These are phyloP conservation scores for Pythium aphanidermatum DNA, from an alignment of 352 stramenopile genomes.

Conservation along the genomic window DNA sequence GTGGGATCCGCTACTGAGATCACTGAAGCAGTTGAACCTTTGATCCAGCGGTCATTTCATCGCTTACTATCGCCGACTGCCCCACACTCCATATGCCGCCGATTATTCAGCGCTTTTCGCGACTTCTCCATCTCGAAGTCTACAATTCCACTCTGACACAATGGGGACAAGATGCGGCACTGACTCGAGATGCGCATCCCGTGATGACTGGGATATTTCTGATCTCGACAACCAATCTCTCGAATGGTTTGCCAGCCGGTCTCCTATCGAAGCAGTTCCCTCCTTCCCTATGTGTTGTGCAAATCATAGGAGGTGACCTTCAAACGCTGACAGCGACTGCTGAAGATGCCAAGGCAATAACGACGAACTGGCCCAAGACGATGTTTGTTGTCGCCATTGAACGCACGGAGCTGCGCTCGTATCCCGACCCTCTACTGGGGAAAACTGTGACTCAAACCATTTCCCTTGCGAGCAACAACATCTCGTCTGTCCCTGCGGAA, in stretches of 20 bases:
- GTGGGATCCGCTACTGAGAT: constrained; percentile 1
- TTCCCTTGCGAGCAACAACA: constrained; percentile 8
- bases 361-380: constrained; percentile 4
- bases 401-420: background rate
- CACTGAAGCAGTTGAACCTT: background rate
- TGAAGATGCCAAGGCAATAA: constrained; percentile 2
- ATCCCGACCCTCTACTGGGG: constrained; percentile 2
- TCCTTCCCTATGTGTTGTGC: constrained; percentile 17
- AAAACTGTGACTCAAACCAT: constrained; percentile 14
- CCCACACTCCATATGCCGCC: constrained; percentile 12
- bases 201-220: constrained; percentile 17
- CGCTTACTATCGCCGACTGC: constrained; percentile 16
- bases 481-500: constrained; percentile 4
- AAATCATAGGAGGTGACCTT: constrained; percentile 16
- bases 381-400: constrained; percentile 17
- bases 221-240: constrained; percentile 9
- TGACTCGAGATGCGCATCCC: constrained; percentile 5
- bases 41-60: constrained; percentile 7
- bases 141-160: constrained; percentile 19
- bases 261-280: constrained; percentile 19
- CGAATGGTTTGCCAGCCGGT: constrained; percentile 6
- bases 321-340: background rate
- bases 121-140: constrained; percentile 14
- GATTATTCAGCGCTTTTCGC: constrained; percentile 6
- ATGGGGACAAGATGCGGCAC: constrained; percentile 4